A percentile compares a stretch with the other conserved stretches of the same genome.
These are phyloP conservation scores for Pisolithus marmoratus DNA, from an alignment of 768 basidiomycete species.

Conservation along the genomic window DNA sequence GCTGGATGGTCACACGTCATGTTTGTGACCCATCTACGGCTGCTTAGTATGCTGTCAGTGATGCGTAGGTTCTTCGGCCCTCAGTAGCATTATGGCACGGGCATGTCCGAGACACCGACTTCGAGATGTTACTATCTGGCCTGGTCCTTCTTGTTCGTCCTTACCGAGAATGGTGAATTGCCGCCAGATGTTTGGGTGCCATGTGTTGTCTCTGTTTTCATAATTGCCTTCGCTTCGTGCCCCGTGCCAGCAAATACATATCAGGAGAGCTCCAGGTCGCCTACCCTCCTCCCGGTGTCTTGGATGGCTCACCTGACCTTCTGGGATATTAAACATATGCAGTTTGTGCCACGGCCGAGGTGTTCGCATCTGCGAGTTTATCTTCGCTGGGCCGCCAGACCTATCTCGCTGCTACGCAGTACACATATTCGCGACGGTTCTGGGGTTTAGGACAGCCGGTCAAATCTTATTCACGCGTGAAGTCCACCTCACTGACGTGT, in stretches of 20 bases:
- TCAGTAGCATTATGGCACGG: conserved; percentile 16
- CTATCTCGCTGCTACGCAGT: conserved; percentile 4
- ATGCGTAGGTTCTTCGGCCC: conserved; percentile 9
- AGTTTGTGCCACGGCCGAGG: neutral
- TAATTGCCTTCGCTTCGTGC: no score
- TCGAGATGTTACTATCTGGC: conserved; percentile 9
- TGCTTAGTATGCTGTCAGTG: conserved; percentile 13
- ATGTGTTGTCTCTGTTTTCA: no score
- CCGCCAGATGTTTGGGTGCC: neutral
- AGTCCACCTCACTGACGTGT: conserved; percentile 14
- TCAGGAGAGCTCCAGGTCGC: no score
- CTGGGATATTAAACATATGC: neutral
- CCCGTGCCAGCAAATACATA: no score
- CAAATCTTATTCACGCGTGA: conserved; percentile 5
- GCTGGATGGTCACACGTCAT: conserved; percentile 22
- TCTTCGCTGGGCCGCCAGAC: neutral
- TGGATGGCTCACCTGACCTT: no score
- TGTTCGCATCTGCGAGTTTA: neutral
- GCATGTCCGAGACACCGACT: conserved; percentile 16
- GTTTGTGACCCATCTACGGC: conserved; percentile 10
- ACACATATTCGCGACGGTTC: conserved; percentile 2
- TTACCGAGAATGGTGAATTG: conserved; percentile 8
- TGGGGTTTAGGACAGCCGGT: neutral
- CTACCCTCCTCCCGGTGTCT: no score
- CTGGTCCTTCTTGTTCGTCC: conserved; percentile 14